Evolutionary conservation across 169 alveolate genomes (phyloP), one percentile per base, ranked within the genome.

Genomic region (Miamiensis avidus): DNA sequence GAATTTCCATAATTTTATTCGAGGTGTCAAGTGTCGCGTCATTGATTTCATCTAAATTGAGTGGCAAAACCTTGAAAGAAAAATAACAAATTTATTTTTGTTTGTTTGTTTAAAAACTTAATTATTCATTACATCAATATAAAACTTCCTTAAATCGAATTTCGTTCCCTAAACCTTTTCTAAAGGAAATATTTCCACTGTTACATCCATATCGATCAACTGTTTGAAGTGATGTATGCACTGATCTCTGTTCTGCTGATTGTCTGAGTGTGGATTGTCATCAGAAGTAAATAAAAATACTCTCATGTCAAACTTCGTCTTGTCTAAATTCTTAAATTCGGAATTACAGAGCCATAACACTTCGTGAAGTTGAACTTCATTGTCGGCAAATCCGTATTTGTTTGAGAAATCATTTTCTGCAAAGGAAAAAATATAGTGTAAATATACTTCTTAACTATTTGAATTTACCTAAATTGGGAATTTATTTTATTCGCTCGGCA

Each of bases 161-260:
- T 77, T 88, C 69, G 90, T 82, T 34, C 90, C 84, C 30, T 78
- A 64, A 25, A 74, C 34, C 1, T 82, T 73, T 11, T 92, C 88
- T 91, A 96, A 88, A 15, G 98, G 98, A 85, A 95, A 96, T 69
- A 96, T 82, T 85, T 96, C 98, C 34, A 96, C 91, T 30, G 88
- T 87, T 27, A 94, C 94, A 87, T 93, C 97, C 65, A 92, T 84
- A 28, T 94, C 96, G 31, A 85, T 81, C 81, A 95, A 82, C 82
- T 93, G 95, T 78, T 88, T 91, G 25, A 97, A 97, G 82, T 96
- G 79, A 90, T 94, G 89, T 29, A 92, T 65, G 33, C 96, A 87
- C 81, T 85, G 84, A 74, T 88, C 86, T 84, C 89, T 89, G 0
- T 89, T 93, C 73, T 86, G 86, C 6, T 64, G 26, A 65, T 91